Evolutionary conservation across 1,284 basidiomycete species (phyloP).

Genomic region (Sutorius eximius): DNA sequence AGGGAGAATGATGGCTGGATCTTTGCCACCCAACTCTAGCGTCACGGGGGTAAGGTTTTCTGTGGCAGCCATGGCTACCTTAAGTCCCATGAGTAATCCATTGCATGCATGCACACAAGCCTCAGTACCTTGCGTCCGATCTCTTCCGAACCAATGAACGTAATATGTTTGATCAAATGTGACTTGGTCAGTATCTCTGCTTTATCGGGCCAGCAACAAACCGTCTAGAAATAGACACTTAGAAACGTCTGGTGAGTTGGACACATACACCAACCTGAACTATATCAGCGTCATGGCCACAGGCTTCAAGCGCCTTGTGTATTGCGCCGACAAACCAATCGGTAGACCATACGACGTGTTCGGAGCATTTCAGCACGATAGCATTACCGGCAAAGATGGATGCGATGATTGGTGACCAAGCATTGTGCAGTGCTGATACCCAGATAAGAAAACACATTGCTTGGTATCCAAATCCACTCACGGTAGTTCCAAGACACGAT

Average conservation of each 20-base stretch:
- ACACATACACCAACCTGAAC: constrained; percentile 57
- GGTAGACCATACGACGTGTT: constrained; percentile 89
- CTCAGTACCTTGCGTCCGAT: constrained; percentile 76
- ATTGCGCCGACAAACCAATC: constrained; percentile 81
- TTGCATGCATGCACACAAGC: neutral
- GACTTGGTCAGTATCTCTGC: constrained; percentile 83
- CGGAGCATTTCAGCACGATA: constrained; percentile 90
- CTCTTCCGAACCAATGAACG: constrained; percentile 91
- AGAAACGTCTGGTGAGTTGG: constrained; percentile 4
- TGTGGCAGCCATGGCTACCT: constrained; percentile 83
- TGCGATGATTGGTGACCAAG: constrained; percentile 90
- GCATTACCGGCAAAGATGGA: constrained; percentile 89
- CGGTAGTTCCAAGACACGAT: constrained; percentile 96
- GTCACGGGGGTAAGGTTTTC: constrained; percentile 86
- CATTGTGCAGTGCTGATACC: constrained; percentile 80
- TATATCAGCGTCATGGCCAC: constrained; percentile 78
- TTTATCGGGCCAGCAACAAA: constrained; percentile 86
- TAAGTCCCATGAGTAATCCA: constrained; percentile 7
- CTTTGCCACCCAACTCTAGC: constrained; percentile 88
- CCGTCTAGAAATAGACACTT: constrained; percentile 48
- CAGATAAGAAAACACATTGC: constrained; percentile 4
- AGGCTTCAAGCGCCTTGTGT: constrained; percentile 68
- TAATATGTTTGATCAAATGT: constrained; percentile 77
- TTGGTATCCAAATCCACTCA: constrained; percentile 39
- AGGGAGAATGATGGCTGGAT: constrained; percentile 75